Base-by-base conservation (phyloP, 305 asterid species). In the Fraxinus ornus region DNA sequence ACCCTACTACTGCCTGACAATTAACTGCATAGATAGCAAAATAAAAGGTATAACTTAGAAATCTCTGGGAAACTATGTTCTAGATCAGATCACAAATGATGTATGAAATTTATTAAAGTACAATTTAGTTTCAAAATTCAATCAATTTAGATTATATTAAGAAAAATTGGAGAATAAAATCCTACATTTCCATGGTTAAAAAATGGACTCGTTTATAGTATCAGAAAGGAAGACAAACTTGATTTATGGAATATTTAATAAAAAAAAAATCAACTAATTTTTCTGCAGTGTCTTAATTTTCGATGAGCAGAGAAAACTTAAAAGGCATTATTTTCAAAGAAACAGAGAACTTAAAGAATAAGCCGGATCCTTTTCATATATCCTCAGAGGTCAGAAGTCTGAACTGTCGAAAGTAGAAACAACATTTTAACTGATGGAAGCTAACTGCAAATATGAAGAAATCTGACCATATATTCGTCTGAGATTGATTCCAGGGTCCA, bases 1-100 rank as follows among this genome's bases (percentile, higher is more conserved):
- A 32, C 77, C 37, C 78, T 80, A 79, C 82, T 78, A 78, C 75
- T 78, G 70, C 49, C 81, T 80, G 72, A 81, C 80, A 84, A 66
- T 70, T 66, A 82, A 80, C 97, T 92, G 89, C 89, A 88, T 30
- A 79, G 70, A 74, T 77, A 71, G 74, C 81, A 22, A 41, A 6
- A 76, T 49, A 13, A 70, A 75, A 49, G 60, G 79, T 80, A 79
- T 41, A 19, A 22, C 44, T 17, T 32, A 21, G 66, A 60, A 52
- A 39, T 75, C 52, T 10, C 10, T 8, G 7, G 13, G 70, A 15
- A 41, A 35, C 79, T 9, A 83, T 22, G 39, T 28, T 28, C 39
- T 13, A 66, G 76, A 30, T 60, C 36, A 64, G 62, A 64, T 10
- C 7, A 62, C 4, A 24, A 9, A 33, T 28, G 39, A 17, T 17